Conservation (phyloP, 768 basidiomycete species). For the Panus rudis region DNA sequence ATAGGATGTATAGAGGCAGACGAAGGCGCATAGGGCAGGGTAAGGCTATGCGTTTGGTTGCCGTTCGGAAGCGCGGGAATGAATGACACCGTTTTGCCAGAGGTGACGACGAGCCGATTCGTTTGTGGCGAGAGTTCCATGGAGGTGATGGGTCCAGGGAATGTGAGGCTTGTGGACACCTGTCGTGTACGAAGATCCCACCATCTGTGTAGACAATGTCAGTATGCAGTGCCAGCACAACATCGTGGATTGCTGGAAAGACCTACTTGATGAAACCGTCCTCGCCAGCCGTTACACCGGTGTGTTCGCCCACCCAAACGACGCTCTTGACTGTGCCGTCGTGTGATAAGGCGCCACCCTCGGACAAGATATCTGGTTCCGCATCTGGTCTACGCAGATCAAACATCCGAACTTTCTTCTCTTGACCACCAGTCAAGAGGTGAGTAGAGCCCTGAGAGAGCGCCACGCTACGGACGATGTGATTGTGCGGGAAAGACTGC, state of each 20-base stretch:
- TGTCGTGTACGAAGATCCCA: constrained; percentile 87
- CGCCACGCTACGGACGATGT: constrained; percentile 95
- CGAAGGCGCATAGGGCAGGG: constrained; percentile 80
- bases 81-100: constrained; percentile 89
- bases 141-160: constrained; percentile 79
- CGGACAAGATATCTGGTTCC: constrained; percentile 74
- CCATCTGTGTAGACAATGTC: constrained; percentile 51
- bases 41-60: constrained; percentile 65
- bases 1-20: constrained; percentile 94
- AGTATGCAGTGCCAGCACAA: neutral
- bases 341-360: constrained; percentile 58
- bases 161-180: constrained; percentile 61
- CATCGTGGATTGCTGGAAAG: neutral
- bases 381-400: constrained; percentile 83
- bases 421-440: constrained; percentile 89
- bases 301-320: constrained; percentile 86
- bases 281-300: constrained; percentile 85
- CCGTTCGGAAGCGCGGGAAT: constrained; percentile 67
- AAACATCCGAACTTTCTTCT: constrained; percentile 95
- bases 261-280: constrained; percentile 85
- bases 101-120: constrained; percentile 80
- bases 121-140: constrained; percentile 88
- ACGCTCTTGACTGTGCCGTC: constrained; percentile 90
- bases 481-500: constrained; percentile 96
- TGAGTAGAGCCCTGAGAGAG: constrained; percentile 63